Percentiles rank a stretch among this genome's conserved stretches.
These are phyloP conservation scores for Pseudogymnoascus sp. DNA, from an alignment of 2,329 filamentous ascomycete genomes.

Conservation along the genomic window DNA sequence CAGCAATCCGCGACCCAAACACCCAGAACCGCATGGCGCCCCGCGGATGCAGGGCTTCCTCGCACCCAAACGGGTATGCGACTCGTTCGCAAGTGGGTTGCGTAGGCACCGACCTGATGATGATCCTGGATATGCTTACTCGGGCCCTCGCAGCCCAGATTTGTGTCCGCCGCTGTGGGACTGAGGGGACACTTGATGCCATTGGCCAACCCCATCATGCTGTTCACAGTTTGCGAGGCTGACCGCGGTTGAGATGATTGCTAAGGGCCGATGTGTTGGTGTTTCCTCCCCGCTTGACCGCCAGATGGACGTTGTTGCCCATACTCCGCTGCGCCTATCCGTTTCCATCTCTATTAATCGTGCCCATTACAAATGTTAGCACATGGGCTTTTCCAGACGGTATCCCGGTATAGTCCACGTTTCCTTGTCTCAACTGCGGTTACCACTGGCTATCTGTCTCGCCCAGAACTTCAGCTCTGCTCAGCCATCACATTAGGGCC, in stretches of 20 bases:
- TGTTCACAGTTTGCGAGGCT: neutral
- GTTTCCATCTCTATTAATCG: neutral
- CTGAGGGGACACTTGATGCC: neutral
- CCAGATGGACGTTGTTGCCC: neutral
- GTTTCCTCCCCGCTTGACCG: neutral
- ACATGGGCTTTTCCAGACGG: neutral
- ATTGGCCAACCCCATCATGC: neutral
- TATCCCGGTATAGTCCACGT: slow-evolving; percentile 1
- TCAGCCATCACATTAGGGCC: neutral
- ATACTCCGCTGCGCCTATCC: neutral
- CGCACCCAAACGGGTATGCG: neutral
- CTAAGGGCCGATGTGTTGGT: neutral
- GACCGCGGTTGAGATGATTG: neutral
- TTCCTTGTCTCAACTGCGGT: slow-evolving; percentile 7
- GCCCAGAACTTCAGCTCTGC: slow-evolving; percentile 6
- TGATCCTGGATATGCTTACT: slow-evolving; percentile 5
- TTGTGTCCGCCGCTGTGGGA: neutral
- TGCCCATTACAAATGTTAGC: neutral
- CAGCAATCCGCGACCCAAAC: neutral
- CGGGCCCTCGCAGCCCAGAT: neutral
- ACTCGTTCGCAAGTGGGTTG: neutral
- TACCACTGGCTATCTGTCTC: neutral
- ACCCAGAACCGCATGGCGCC: slow-evolving; percentile 1
- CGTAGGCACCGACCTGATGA: slow-evolving; percentile 6
- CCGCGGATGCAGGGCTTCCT: neutral